Evolutionary conservation across 1,139 yeast genomes (phyloP).

Genomic region (Scheffersomyces segobiensis): DNA sequence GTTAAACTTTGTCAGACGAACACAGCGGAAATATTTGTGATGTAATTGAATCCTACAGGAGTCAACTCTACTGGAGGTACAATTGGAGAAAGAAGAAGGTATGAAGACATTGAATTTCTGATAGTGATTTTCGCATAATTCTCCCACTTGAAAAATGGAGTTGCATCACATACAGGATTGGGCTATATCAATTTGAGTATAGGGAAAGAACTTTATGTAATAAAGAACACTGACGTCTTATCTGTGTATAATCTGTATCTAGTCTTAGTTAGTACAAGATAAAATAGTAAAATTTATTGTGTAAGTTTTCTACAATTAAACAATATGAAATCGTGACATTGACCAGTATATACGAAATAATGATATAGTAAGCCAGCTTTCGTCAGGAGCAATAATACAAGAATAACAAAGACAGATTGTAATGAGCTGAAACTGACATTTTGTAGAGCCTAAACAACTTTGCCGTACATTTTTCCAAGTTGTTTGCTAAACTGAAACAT

Average conservation of each 20-base stretch:
- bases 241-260: no score
- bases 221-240: no score
- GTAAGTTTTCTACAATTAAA: neutral
- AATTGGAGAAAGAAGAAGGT: neutral
- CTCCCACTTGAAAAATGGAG: neutral
- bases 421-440: neutral
- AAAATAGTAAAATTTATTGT: no score
- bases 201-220: no score
- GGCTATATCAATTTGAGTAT: neutral
- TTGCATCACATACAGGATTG: neutral
- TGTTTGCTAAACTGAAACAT: neutral
- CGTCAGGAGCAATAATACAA: neutral
- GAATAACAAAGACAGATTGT: neutral
- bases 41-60: slow-evolving; percentile 20
- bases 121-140: neutral
- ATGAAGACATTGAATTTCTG: neutral
- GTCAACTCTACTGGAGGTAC: slow-evolving; percentile 34
- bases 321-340: neutral
- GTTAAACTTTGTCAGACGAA: neutral
- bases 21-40: neutral
- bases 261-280: no score
- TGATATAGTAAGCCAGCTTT: neutral
- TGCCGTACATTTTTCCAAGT: neutral
- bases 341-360: neutral
- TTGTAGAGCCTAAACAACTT: neutral